Conservation (phyloP, 768 basidiomycete species). For the Macrolepiota albuminosa region DNA sequence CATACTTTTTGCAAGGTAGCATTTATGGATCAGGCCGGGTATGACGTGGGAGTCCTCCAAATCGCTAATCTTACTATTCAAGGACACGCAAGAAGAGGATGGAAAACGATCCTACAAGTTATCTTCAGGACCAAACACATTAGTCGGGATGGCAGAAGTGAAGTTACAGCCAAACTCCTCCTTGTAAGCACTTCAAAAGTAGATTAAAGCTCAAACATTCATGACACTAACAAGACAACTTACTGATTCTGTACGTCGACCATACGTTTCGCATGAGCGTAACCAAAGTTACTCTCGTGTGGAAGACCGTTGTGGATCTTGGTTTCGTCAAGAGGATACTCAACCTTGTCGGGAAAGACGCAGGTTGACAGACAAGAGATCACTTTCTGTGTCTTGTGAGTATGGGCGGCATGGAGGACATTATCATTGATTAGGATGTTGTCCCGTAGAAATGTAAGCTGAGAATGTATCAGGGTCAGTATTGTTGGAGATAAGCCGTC, state of each 20-base stretch:
- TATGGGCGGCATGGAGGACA: conserved; percentile 72
- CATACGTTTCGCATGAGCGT: conserved; percentile 93
- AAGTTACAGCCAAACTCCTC: conserved; percentile 94
- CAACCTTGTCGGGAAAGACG: conserved; percentile 94
- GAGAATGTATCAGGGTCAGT: not conserved
- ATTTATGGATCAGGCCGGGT: conserved; percentile 90
- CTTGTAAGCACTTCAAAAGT: conserved; percentile 76
- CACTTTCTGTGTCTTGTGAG: conserved; percentile 64
- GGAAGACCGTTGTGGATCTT: conserved; percentile 93
- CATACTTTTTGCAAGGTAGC: conserved; percentile 84
- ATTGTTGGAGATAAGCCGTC: not conserved
- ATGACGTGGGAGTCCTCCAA: conserved; percentile 92
- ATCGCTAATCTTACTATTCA: conserved; percentile 47
- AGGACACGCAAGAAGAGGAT: not conserved
- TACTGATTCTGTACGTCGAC: conserved; percentile 96
- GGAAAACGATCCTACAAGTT: conserved; percentile 61
- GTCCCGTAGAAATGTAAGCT: conserved; percentile 91
- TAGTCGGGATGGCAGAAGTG: conserved; percentile 95
- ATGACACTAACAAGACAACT: conserved; percentile 18
- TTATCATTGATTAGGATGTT: conserved; percentile 96
- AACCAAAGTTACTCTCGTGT: conserved; percentile 94
- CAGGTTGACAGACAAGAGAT: conserved; percentile 97
- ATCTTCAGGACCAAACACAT: conserved; percentile 93
- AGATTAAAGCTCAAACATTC: not conserved
- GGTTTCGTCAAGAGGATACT: conserved; percentile 88